These are phyloP conservation scores for Suhomyces taliae DNA, from an alignment of 1,139 yeast genomes.

Conservation along the genomic window DNA sequence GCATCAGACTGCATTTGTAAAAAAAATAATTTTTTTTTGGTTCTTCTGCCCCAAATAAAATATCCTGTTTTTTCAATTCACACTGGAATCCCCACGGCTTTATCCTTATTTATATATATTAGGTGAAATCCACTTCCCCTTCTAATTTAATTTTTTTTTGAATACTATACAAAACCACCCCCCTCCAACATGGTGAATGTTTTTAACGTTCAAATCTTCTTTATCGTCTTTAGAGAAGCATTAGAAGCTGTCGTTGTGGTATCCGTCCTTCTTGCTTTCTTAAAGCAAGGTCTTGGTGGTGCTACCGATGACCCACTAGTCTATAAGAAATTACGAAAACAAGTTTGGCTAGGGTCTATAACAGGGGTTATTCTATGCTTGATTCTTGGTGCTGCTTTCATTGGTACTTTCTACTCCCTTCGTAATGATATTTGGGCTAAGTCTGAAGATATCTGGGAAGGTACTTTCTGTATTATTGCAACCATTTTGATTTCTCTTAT, in stretches of 20 bases:
- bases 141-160: neutral
- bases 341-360: slow-evolving; percentile 28
- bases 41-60: neutral
- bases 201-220: slow-evolving; percentile 64
- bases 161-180: slow-evolving; percentile 1
- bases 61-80: too few relatives aligned
- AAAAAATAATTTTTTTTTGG: too few relatives aligned
- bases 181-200: slow-evolving; percentile 33
- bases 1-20: neutral
- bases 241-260: slow-evolving; percentile 88
- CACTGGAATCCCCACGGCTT: too few relatives aligned
- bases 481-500: slow-evolving; percentile 27
- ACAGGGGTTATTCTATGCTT: slow-evolving; percentile 24
- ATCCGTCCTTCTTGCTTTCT: slow-evolving; percentile 84
- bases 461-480: slow-evolving; percentile 26
- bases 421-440: slow-evolving; percentile 23
- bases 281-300: slow-evolving; percentile 77
- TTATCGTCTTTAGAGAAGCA: slow-evolving; percentile 86
- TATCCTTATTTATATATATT: neutral
- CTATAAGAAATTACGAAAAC: slow-evolving; percentile 55
- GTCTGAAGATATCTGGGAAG: slow-evolving; percentile 31
- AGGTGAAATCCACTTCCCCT: neutral
- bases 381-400: slow-evolving; percentile 25
- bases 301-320: slow-evolving; percentile 47
- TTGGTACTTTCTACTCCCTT: slow-evolving; percentile 24